These are phyloP conservation scores for Cryptosporidium muris DNA, from an alignment of 169 alveolate genomes.

Conservation along the genomic window DNA sequence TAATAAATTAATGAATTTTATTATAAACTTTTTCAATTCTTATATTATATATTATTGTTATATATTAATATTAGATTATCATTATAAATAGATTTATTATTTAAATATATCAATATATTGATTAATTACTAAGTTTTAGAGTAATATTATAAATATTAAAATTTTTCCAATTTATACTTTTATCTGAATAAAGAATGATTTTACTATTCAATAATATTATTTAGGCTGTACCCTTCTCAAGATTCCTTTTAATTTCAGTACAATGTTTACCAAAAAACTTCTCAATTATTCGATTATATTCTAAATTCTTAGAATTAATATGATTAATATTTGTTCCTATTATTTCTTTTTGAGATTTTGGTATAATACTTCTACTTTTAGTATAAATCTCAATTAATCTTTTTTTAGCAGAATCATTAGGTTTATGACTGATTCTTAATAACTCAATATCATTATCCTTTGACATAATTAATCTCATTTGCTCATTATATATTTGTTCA, in stretches of 20 bases:
- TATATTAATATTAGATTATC: too few species aligned
- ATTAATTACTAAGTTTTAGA: too few species aligned
- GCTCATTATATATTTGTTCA: slow-evolving; percentile 33
- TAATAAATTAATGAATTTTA: too few species aligned
- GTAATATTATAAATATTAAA: too few species aligned
- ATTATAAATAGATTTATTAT: too few species aligned
- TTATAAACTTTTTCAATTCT: too few species aligned
- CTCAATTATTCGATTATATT: slow-evolving; percentile 36
- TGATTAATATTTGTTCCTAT: slow-evolving; percentile 4
- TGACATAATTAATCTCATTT: slow-evolving; percentile 13
- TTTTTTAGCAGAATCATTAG: slow-evolving; percentile 16
- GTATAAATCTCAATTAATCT: slow-evolving; percentile 18
- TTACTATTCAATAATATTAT: too few species aligned
- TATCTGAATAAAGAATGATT: too few species aligned
- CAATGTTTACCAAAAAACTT: slow-evolving; percentile 29
- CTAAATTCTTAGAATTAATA: slow-evolving; percentile 23
- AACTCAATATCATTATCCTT: slow-evolving; percentile 22
- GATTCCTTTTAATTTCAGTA: slow-evolving; percentile 28
- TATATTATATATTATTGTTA: too few species aligned
- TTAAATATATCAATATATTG: too few species aligned
- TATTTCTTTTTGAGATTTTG: not conserved
- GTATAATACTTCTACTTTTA: slow-evolving; percentile 20
- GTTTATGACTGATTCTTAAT: slow-evolving; percentile 25
- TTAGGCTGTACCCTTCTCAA: slow-evolving; percentile 59
- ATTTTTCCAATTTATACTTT: too few species aligned